phyloP scores from a whole-genome alignment of 139 green algal species.

The Chlamydomonas schloesseri region DNA sequence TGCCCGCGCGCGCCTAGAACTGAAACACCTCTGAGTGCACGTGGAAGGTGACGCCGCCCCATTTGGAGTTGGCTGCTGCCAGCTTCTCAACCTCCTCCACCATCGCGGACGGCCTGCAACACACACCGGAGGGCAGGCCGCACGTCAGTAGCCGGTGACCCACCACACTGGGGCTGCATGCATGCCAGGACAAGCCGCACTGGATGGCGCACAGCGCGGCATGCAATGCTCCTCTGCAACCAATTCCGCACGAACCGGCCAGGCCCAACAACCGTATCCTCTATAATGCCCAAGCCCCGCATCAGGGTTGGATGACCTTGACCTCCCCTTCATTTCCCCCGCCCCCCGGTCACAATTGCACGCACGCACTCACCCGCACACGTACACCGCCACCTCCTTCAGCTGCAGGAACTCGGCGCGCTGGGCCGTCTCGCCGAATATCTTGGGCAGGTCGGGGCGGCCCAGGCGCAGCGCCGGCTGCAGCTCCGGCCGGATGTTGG shows the following conservation, averaged over 20 bases:
- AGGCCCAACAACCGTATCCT: too few species aligned
- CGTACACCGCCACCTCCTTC: slow-evolving; percentile 11
- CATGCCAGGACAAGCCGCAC: too few species aligned
- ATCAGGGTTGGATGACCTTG: too few species aligned
- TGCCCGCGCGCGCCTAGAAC: not conserved
- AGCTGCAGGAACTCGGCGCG: not conserved
- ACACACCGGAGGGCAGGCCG: too few species aligned
- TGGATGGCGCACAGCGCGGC: too few species aligned
- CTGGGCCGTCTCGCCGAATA: not conserved
- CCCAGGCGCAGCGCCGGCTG: not conserved
- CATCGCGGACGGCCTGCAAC: not conserved
- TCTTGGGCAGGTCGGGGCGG: not conserved
- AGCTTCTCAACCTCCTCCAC: not conserved
- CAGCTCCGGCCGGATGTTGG: not conserved
- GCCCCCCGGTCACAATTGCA: too few species aligned
- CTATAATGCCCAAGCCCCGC: too few species aligned
- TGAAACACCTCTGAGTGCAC: slow-evolving; percentile 15
- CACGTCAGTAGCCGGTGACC: too few species aligned
- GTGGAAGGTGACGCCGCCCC: not conserved
- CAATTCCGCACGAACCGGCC: too few species aligned
- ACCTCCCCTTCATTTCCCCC: too few species aligned
- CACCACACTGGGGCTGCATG: too few species aligned
- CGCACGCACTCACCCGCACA: not conserved
- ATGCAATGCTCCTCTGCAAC: too few species aligned
- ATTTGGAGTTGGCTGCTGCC: not conserved